Conservation (phyloP, 2,329 filamentous ascomycete species). For the Ascochyta fabae region DNA sequence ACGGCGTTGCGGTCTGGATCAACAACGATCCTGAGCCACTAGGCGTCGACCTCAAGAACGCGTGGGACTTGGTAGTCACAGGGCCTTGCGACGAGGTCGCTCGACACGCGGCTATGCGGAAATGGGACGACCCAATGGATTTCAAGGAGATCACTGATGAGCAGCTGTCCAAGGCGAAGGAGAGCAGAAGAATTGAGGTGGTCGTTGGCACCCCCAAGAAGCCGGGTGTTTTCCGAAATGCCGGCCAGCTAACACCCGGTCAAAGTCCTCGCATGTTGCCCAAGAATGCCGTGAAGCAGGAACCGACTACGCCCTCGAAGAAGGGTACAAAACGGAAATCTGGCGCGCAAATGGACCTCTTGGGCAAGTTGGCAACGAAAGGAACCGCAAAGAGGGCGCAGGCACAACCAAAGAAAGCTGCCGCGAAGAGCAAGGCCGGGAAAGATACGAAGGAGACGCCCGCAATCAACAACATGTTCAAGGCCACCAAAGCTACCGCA, state of each 20-base stretch:
- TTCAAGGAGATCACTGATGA: slow-evolving; percentile 47
- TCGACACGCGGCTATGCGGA: slow-evolving; percentile 67
- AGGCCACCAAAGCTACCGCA: slow-evolving; percentile 34
- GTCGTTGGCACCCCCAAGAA: slow-evolving; percentile 45
- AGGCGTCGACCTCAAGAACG: slow-evolving; percentile 84
- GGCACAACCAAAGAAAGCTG: slow-evolving; percentile 39
- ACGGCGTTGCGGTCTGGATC: slow-evolving; percentile 92
- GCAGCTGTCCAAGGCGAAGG: slow-evolving; percentile 39
- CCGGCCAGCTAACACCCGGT: slow-evolving; percentile 46
- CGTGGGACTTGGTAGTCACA: slow-evolving; percentile 89
- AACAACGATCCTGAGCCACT: slow-evolving; percentile 86
- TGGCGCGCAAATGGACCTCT: slow-evolving; percentile 28
- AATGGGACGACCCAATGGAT: slow-evolving; percentile 60
- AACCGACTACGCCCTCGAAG: slow-evolving; percentile 42
- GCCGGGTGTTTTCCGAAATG: slow-evolving; percentile 32
- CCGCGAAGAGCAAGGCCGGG: slow-evolving; percentile 35
- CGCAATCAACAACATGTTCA: slow-evolving; percentile 40
- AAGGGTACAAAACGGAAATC: slow-evolving; percentile 43
- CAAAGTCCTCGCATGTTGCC: slow-evolving; percentile 45
- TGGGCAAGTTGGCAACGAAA: slow-evolving; percentile 33
- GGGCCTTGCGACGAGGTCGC: slow-evolving; percentile 91
- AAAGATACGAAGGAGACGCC: slow-evolving; percentile 32
- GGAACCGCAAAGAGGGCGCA: slow-evolving; percentile 32
- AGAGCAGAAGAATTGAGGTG: slow-evolving; percentile 41
- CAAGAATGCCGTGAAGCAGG: slow-evolving; percentile 28